Conservation (phyloP, 164 flowering plant genomes). For the Pachysandra terminalis region DNA sequence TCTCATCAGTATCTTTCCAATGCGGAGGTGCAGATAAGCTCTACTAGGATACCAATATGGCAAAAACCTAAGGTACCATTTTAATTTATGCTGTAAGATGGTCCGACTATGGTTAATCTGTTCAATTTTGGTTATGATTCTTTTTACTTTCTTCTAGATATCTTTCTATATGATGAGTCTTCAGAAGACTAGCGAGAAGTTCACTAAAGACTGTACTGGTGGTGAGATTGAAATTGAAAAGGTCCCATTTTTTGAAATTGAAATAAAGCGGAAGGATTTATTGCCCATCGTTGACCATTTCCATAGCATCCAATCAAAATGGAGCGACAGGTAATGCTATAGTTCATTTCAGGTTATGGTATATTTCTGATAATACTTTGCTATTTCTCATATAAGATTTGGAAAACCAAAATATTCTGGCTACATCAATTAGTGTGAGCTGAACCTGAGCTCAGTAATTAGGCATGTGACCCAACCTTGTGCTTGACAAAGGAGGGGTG, state of each 20-base stretch:
- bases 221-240: constrained; percentile 81
- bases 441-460: too few relatives aligned
- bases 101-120: not conserved
- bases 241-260: constrained; percentile 57
- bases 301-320: constrained; percentile 35
- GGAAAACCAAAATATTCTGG: too few relatives aligned
- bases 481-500: too few relatives aligned
- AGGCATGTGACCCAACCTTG: too few relatives aligned
- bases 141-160: constrained; percentile 37
- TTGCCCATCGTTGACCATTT: constrained; percentile 69
- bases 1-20: constrained; percentile 70
- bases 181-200: constrained; percentile 21
- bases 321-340: constrained; percentile 52
- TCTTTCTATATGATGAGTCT: constrained; percentile 46
- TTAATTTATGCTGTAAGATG: constrained; percentile 6
- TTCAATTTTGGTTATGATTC: constrained; percentile 5
- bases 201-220: constrained; percentile 22
- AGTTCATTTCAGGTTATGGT: not conserved
- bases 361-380: not conserved
- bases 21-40: constrained; percentile 83
- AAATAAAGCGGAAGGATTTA: constrained; percentile 61
- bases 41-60: constrained; percentile 72
- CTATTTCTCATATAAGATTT: not conserved
- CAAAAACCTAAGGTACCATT: constrained; percentile 72
- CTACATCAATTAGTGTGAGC: too few relatives aligned